Percentiles rank a stretch among this genome's conserved stretches.
Evolutionary conservation across 208 protist genomes (phyloP).

Genomic region (Crithidia brevicula): DNA sequence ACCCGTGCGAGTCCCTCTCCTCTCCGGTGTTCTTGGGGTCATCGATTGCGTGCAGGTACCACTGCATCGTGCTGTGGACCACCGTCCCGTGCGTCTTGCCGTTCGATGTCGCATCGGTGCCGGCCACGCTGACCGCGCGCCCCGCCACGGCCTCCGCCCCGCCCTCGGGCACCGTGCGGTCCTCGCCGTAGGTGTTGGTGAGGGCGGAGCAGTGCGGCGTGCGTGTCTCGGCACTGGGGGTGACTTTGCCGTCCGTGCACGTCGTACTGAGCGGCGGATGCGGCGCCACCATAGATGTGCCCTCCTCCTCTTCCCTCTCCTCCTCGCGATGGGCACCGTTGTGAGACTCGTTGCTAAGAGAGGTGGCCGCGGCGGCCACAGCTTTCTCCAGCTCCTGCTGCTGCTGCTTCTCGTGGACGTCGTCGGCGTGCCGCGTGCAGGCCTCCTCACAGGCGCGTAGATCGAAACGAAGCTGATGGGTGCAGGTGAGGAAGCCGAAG

Average conservation of each 20-base stretch:
- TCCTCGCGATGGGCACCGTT: too few species aligned
- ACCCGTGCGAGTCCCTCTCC: not conserved
- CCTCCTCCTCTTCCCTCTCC: constrained; percentile 3
- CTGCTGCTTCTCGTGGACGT: constrained; percentile 24
- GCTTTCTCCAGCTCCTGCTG: constrained; percentile 11
- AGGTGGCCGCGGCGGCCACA: not conserved
- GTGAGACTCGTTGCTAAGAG: not conserved
- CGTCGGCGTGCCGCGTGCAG: constrained; percentile 22
- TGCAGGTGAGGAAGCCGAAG: constrained; percentile 76
- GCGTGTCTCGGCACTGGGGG: not conserved
- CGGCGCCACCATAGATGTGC: too few species aligned
- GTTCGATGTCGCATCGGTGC: not conserved
- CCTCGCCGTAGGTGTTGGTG: constrained; percentile 3
- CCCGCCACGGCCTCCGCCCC: too few species aligned
- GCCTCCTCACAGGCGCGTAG: constrained; percentile 24
- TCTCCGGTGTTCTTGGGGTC: not conserved
- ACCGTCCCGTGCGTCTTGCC: constrained; percentile 33
- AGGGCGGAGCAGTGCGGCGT: not conserved
- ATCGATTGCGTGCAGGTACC: constrained; percentile 29
- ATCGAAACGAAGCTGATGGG: constrained; percentile 36
- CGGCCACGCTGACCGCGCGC: not conserved
- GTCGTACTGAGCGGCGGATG: not conserved
- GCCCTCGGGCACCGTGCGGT: not conserved
- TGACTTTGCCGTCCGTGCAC: not conserved
- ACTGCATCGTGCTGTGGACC: constrained; percentile 50